phyloP scores from a whole-genome alignment of 1,284 basidiomycete genomes.

The Moesziomyces antarcticus region DNA sequence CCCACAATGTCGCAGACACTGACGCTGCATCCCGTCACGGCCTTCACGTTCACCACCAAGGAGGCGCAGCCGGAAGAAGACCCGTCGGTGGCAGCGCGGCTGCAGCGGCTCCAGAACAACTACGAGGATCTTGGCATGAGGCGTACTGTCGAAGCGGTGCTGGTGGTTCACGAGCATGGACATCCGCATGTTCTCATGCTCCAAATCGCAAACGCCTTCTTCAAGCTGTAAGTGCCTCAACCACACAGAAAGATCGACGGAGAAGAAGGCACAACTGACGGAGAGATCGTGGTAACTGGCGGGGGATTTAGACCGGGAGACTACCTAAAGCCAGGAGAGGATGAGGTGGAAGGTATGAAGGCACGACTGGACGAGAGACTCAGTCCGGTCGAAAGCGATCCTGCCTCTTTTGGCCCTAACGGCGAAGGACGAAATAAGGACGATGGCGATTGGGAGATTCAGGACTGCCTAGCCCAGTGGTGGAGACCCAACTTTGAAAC shows the following conservation, averaged over 20 bases:
- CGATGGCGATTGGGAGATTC: constrained; percentile 89
- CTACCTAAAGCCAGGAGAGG: constrained; percentile 94
- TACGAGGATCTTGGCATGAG: constrained; percentile 95
- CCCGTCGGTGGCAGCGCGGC: constrained; percentile 79
- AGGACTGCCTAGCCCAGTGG: constrained; percentile 94
- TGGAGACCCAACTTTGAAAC: constrained; percentile 98
- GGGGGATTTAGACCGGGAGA: constrained; percentile 83
- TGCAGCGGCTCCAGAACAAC: constrained; percentile 78
- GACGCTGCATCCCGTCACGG: constrained; percentile 78
- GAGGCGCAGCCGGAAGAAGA: constrained; percentile 96
- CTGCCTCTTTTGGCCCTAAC: constrained; percentile 52
- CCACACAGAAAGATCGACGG: too few species aligned
- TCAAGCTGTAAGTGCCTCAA: constrained; percentile 81
- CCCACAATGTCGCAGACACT: constrained; percentile 54
- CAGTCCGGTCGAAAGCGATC: constrained; percentile 54
- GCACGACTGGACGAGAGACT: constrained; percentile 82
- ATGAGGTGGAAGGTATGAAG: constrained; percentile 88
- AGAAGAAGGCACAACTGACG: neutral
- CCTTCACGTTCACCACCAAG: constrained; percentile 91
- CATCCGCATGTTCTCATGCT: constrained; percentile 88
- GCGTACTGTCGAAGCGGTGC: constrained; percentile 92
- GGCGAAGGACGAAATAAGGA: constrained; percentile 75
- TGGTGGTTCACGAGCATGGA: constrained; percentile 82
- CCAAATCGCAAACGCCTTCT: constrained; percentile 98
- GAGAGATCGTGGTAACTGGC: neutral